Conservation (phyloP, 2,329 filamentous ascomycete species). For the Trichoderma simmonsii region DNA sequence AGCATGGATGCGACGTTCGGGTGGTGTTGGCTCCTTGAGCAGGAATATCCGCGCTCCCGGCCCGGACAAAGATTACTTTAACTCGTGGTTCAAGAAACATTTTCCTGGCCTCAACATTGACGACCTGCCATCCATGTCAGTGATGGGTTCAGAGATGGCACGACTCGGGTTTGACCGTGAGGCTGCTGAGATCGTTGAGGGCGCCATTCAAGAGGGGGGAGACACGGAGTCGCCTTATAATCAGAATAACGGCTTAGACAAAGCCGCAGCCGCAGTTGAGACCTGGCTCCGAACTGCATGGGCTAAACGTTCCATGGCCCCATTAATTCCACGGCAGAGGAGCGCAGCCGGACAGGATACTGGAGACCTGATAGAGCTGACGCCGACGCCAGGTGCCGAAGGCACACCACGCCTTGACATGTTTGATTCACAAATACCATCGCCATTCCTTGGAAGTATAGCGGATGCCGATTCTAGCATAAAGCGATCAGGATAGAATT, state of each 20-base stretch:
- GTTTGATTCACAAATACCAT: slow-evolving; percentile 6
- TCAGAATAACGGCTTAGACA: slow-evolving; percentile 63
- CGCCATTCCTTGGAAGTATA: neutral
- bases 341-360: slow-evolving; percentile 32
- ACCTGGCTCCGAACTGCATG: slow-evolving; percentile 86
- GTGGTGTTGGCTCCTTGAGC: slow-evolving; percentile 80
- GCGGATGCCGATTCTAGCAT: slow-evolving; percentile 8
- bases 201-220: slow-evolving; percentile 48
- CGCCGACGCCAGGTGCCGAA: slow-evolving; percentile 59
- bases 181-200: slow-evolving; percentile 48
- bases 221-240: slow-evolving; percentile 41
- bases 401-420: slow-evolving; percentile 29
- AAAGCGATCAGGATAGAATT: slow-evolving; percentile 14
- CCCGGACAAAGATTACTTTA: slow-evolving; percentile 79
- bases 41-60: slow-evolving; percentile 70
- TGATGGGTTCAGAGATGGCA: slow-evolving; percentile 59
- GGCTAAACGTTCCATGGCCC: slow-evolving; percentile 56
- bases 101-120: slow-evolving; percentile 75
- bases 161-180: slow-evolving; percentile 51
- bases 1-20: slow-evolving; percentile 74
- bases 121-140: slow-evolving; percentile 61
- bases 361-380: slow-evolving; percentile 69
- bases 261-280: slow-evolving; percentile 83
- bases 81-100: slow-evolving; percentile 79
- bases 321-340: slow-evolving; percentile 39